A percentile compares a stretch with the other conserved stretches of the same genome.
Conservation (phyloP, 108 stramenopile genomes). For the Epipyxis sp. region DNA sequence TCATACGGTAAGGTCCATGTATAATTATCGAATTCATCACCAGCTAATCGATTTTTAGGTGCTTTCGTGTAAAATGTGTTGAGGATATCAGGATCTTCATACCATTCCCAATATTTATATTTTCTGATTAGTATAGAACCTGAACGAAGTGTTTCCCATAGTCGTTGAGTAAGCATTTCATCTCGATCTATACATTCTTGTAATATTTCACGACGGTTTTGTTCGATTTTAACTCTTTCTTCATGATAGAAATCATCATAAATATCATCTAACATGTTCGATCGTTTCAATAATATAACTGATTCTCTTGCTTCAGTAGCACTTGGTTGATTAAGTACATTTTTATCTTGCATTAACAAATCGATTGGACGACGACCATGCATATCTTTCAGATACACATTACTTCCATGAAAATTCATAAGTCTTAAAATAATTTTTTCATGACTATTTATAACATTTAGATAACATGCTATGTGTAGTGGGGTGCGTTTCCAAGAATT, state of each 20-base stretch:
- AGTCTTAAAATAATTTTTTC: conserved; percentile 43
- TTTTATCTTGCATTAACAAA: conserved; percentile 36
- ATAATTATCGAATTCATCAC: conserved; percentile 24
- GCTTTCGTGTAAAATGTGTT: conserved; percentile 38
- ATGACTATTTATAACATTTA: conserved; percentile 39
- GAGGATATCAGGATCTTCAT: conserved; percentile 43
- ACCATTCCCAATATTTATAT: conserved; percentile 38
- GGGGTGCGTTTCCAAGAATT: conserved; percentile 43
- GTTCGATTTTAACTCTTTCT: background rate
- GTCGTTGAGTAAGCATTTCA: background rate
- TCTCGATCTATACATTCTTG: conserved; percentile 16
- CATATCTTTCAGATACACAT: conserved; percentile 34
- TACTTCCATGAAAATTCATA: conserved; percentile 24
- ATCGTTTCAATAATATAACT: conserved; percentile 36
- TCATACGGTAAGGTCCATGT: conserved; percentile 38
- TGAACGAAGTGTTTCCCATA: conserved; percentile 10
- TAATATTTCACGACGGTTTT: background rate
- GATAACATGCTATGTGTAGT: conserved; percentile 47
- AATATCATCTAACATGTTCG: conserved; percentile 21
- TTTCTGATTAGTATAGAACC: background rate
- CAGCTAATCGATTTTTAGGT: background rate
- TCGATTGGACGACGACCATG: conserved; percentile 44
- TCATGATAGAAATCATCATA: background rate
- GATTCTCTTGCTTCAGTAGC: conserved; percentile 40
- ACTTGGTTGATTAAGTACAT: conserved; percentile 33